Conservation (phyloP, 1,284 basidiomycete genomes). For the Fomitopsis palustris region DNA sequence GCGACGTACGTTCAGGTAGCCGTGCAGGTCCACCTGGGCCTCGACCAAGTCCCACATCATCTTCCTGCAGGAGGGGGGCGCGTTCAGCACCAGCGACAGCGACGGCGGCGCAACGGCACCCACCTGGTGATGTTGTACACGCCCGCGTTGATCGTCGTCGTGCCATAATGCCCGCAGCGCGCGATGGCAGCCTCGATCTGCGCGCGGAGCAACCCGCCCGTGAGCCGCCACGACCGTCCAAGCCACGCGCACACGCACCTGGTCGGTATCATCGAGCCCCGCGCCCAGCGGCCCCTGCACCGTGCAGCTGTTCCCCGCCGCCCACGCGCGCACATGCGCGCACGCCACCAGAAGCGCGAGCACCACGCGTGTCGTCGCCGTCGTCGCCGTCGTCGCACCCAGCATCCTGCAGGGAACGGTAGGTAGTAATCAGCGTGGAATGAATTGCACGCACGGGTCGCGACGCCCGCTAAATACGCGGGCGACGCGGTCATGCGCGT, state of each 20-base stretch:
- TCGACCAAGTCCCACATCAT: conserved; percentile 58
- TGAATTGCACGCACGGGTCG: no score
- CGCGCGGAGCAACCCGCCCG: not conserved
- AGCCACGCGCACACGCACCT: conserved; percentile 19
- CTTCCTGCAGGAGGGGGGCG: conserved; percentile 38
- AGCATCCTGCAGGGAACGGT: not conserved
- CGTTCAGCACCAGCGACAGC: not conserved
- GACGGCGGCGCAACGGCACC: not conserved
- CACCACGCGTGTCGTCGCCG: not conserved
- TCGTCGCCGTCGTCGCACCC: no score
- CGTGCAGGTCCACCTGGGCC: conserved; percentile 50
- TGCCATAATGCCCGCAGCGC: conserved; percentile 50
- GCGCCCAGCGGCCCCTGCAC: conserved; percentile 33
- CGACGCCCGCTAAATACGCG: no score
- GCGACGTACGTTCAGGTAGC: conserved; percentile 44
- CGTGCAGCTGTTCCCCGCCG: conserved; percentile 23
- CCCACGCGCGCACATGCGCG: not conserved
- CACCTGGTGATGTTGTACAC: conserved; percentile 51
- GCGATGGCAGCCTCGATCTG: conserved; percentile 51
- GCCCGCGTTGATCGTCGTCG: conserved; percentile 41
- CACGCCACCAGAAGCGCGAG: not conserved
- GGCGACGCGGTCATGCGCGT: no score
- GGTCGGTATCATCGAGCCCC: conserved; percentile 40
- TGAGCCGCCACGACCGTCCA: not conserved
- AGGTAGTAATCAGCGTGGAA: no score